Evolutionary conservation across 2,329 filamentous ascomycete species (phyloP), one percentile per base, ranked within the genome.

Genomic region (Boeremia lycopersici): DNA sequence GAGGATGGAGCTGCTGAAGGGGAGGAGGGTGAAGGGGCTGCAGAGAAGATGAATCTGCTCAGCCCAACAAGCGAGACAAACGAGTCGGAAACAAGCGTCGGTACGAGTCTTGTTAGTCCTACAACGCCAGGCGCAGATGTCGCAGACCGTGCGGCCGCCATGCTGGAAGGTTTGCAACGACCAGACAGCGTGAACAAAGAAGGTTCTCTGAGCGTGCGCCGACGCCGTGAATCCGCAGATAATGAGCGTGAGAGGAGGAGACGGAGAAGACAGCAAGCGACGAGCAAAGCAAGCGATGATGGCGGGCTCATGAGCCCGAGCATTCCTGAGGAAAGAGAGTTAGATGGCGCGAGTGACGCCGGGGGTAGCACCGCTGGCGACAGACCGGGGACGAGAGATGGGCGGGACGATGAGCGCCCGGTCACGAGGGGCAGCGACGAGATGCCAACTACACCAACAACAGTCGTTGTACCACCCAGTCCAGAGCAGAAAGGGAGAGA

Each of bases 101-200:
- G 74, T 29, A 35, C 53, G 4, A 40, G 13, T 6, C 12, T 65
- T 43, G 67, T 74, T 25, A 67, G 65, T n/a, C 73, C 25, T 71
- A 72, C 77, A 8, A 40, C 59, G n/a, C 35, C 56, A 11, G 60
- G 62, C 36, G 79, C 81, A 36, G 91, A 96, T 61, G 86, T 98
- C 26, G 93, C 91, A 3, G 89, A 93, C 64, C 86, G 92, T 47
- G 93, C 93, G 2, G 91, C 91, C 1, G 85, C 88, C 60, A 79
- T 97, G 73, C 80, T 98, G 28, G 90, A 96, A 70, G 91, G 91
- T 40, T 88, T 97, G 75, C 85, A 91, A 54, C 82, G 86, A 36
- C 85, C 85, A 36, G 76, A 59, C 59, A 74, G 17, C 78, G 85
- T 71, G 78, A 82, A 76, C 76, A 86, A 69, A 44, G 70, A 71